Evolutionary conservation across 2,329 filamentous ascomycete species (phyloP), one percentile per base, ranked within the genome.

Genomic region (Pseudofabraea citricarpa): DNA sequence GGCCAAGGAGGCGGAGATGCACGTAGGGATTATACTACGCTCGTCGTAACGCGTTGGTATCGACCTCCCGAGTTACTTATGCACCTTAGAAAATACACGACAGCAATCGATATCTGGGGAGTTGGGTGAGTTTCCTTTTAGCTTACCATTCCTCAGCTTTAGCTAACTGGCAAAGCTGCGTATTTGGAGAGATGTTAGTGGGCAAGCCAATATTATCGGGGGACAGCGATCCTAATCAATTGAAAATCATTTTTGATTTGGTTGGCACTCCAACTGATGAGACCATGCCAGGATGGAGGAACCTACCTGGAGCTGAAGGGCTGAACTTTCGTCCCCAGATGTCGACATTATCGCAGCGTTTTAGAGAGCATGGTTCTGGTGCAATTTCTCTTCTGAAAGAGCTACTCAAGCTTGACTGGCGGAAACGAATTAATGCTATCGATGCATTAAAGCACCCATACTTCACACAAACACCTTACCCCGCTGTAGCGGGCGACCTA

Each of bases 11-110:
- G 88, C 49, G 91, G 93, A 33, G 85, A 91, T 44, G 90, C 90
- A 1, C 80, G 79, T 45, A 78, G 90, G 59, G 90, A 97, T 51
- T 98, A 98, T 66, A 98, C 93, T 4, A 90, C 87, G n/a, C 72
- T 97, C 12, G 93, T 98, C 15, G 93, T 98, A 9, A 98, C 93
- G 13, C 75, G 93, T 58, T 98, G 93, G 93, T 98, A 98, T 63
- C 77, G 93, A 19, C 93, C 93, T 24, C 93, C 93, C 0, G 93
- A 98, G 73, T 74, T 98, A 29, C 72, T 98, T 23, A 75, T 98
- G 38, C 86, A 91, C 51, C 73, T 98, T 23, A 83, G 90, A 56
- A 81, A 81, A 53, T 98, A 98, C 66, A 98, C 93, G n/a, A 89
- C 90, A 12, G 90, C 93, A 8, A 96, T 98, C 57, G 93, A 98